These are phyloP conservation scores for Saccharomyces pastorianus DNA, from an alignment of 1,139 yeast genomes.

Conservation along the genomic window DNA sequence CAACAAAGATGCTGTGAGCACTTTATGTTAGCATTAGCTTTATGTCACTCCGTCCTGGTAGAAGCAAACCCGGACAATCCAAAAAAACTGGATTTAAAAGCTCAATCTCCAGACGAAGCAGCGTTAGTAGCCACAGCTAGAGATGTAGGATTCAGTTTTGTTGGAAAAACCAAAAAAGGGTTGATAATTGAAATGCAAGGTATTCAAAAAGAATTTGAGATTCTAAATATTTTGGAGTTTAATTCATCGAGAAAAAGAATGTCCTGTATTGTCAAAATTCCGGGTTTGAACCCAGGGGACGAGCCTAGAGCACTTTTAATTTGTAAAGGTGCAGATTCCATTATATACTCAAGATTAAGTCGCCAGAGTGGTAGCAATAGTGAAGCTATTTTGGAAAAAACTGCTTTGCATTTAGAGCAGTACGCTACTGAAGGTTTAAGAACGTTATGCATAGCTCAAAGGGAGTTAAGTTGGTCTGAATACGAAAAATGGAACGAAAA, in stretches of 20 bases:
- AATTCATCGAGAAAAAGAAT: conserved; percentile 91
- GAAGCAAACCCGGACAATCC: conserved; percentile 55
- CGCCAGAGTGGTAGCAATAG: conserved; percentile 31
- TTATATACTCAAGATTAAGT: conserved; percentile 68
- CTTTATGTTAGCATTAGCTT: conserved; percentile 80
- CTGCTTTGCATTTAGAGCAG: conserved; percentile 82
- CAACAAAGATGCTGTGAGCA: conserved; percentile 63
- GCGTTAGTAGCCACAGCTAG: conserved; percentile 91
- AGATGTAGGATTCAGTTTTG: conserved; percentile 80
- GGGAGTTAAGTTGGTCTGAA: conserved; percentile 53
- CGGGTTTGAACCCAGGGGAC: conserved; percentile 38
- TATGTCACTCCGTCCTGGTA: conserved; percentile 88
- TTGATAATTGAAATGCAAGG: conserved; percentile 71
- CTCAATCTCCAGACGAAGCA: conserved; percentile 98
- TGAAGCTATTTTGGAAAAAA: conserved; percentile 42
- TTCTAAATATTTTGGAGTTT: conserved; percentile 73
- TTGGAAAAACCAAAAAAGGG: conserved; percentile 66
- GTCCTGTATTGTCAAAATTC: conserved; percentile 79
- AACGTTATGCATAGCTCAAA: conserved; percentile 85
- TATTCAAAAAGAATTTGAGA: conserved; percentile 55
- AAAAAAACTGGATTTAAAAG: conserved; percentile 59
- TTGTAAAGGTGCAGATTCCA: conserved; percentile 93
- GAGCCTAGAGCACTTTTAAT: conserved; percentile 48
- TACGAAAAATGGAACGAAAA: conserved; percentile 61
- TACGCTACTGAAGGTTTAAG: conserved; percentile 96